These are phyloP conservation scores for Cetradonia linearis DNA, from an alignment of 495 filamentous ascomycete species.

Conservation along the genomic window DNA sequence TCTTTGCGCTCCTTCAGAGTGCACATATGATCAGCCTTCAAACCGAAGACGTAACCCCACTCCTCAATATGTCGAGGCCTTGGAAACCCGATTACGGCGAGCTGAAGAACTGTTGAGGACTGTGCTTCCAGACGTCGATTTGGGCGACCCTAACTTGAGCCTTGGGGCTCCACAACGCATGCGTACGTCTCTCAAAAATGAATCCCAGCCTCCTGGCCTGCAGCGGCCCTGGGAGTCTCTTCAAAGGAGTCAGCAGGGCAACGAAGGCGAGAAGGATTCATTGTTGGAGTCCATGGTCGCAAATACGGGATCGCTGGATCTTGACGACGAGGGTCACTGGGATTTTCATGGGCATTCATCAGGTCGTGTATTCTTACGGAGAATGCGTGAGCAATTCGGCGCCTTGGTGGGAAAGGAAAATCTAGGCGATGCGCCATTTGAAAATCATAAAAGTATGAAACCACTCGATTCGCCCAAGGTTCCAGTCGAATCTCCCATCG, in stretches of 20 bases:
- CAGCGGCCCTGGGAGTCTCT: slow-evolving; percentile 9
- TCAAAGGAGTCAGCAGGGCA: slow-evolving; percentile 1
- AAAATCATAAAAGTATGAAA: slow-evolving; percentile 39
- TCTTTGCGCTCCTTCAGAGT: slow-evolving; percentile 50
- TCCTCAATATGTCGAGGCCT: slow-evolving; percentile 86
- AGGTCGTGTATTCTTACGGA: slow-evolving; percentile 72
- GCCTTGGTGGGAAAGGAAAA: slow-evolving; percentile 43
- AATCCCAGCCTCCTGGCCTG: slow-evolving; percentile 6
- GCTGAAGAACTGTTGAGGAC: slow-evolving; percentile 70
- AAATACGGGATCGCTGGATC: slow-evolving; percentile 75
- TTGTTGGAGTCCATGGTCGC: slow-evolving; percentile 92
- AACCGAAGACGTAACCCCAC: slow-evolving; percentile 90
- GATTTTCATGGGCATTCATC: slow-evolving; percentile 94
- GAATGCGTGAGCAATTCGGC: slow-evolving; percentile 81
- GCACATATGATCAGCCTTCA: slow-evolving; percentile 95
- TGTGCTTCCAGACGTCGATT: slow-evolving; percentile 75
- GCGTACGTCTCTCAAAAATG: slow-evolving; percentile 28
- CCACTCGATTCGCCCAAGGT: slow-evolving; percentile 61
- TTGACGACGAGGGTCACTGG: slow-evolving; percentile 86
- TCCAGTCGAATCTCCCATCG: slow-evolving; percentile 49
- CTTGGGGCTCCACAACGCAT: slow-evolving; percentile 47
- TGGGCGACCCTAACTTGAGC: slow-evolving; percentile 74
- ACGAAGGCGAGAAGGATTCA: slow-evolving; percentile 52
- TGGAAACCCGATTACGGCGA: slow-evolving; percentile 75
- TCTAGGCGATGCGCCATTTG: slow-evolving; percentile 11